Conservation (phyloP, 2,329 filamentous ascomycete species). For the Aspergillus pseudoglaucus region DNA sequence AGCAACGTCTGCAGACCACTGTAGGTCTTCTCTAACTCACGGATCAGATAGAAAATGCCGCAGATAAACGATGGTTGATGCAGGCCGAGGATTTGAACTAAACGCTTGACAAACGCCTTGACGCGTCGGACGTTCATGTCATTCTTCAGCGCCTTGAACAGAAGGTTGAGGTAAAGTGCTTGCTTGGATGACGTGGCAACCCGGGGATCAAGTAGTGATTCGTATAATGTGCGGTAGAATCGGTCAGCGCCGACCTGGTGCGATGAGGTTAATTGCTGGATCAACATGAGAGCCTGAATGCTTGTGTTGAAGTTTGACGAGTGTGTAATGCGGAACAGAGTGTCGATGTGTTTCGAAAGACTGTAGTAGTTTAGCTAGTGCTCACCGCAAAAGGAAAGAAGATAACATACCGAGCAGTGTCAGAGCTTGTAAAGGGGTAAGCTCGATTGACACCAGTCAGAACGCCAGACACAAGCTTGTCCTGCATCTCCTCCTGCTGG, state of each 20-base stretch:
- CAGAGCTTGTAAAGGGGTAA: constrained; percentile 81
- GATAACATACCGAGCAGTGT: constrained; percentile 60
- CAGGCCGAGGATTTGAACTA: constrained; percentile 78
- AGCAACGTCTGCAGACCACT: constrained; percentile 72
- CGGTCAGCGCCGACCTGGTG: constrained; percentile 79
- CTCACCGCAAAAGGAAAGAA: not conserved
- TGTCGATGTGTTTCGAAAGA: constrained; percentile 84
- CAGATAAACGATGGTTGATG: constrained; percentile 92
- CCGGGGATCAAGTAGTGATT: constrained; percentile 85
- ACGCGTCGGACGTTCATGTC: constrained; percentile 87
- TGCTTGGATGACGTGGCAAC: constrained; percentile 89
- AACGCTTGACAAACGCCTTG: constrained; percentile 90
- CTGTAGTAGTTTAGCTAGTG: constrained; percentile 35
- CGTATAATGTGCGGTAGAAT: constrained; percentile 93
- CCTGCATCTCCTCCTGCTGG: constrained; percentile 64
- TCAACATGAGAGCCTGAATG: constrained; percentile 88
- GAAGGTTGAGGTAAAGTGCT: constrained; percentile 84
- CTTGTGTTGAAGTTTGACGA: constrained; percentile 99
- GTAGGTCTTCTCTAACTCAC: constrained; percentile 72
- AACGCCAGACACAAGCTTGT: constrained; percentile 88
- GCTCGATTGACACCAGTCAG: constrained; percentile 93
- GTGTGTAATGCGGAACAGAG: constrained; percentile 90
- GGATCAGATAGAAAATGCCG: constrained; percentile 82
- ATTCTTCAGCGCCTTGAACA: constrained; percentile 80
- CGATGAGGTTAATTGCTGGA: constrained; percentile 79